These are phyloP conservation scores for Paraphaeosphaeria minitans DNA, from an alignment of 2,329 filamentous ascomycete species.

Conservation along the genomic window DNA sequence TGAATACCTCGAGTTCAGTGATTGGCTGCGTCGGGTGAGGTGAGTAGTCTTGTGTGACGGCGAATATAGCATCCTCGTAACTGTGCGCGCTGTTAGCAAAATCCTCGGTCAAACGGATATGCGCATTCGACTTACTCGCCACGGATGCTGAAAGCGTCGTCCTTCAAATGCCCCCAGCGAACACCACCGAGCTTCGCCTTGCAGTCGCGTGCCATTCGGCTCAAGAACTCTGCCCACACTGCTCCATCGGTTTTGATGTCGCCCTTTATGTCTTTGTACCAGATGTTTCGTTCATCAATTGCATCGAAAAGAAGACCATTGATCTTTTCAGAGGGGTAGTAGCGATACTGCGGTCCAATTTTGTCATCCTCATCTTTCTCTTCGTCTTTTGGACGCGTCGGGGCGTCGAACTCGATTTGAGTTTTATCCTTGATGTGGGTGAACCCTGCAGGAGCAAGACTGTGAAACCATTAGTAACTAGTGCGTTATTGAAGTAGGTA, in stretches of 20 bases:
- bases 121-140: background rate
- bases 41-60: slow-evolving; percentile 1
- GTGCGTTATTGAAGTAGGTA: background rate
- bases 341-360: background rate
- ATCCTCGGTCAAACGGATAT: background rate
- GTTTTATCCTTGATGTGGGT: background rate
- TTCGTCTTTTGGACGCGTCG: background rate
- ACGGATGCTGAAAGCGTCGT: background rate
- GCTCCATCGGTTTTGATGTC: background rate
- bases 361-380: slow-evolving; percentile 7
- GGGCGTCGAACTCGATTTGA: background rate
- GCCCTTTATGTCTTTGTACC: background rate
- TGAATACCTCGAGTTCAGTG: slow-evolving; percentile 5
- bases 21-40: background rate
- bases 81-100: background rate
- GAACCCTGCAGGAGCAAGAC: background rate
- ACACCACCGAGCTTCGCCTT: background rate
- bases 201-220: background rate
- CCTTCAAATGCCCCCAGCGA: background rate
- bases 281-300: slow-evolving; percentile 4
- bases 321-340: slow-evolving; percentile 5
- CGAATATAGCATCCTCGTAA: slow-evolving; percentile 6
- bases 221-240: background rate
- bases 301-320: slow-evolving; percentile 1
- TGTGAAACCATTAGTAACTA: background rate